Evolutionary conservation across 2,329 filamentous ascomycete species (phyloP), one percentile per base, ranked within the genome.

Genomic region (Metarhizium humberi): DNA sequence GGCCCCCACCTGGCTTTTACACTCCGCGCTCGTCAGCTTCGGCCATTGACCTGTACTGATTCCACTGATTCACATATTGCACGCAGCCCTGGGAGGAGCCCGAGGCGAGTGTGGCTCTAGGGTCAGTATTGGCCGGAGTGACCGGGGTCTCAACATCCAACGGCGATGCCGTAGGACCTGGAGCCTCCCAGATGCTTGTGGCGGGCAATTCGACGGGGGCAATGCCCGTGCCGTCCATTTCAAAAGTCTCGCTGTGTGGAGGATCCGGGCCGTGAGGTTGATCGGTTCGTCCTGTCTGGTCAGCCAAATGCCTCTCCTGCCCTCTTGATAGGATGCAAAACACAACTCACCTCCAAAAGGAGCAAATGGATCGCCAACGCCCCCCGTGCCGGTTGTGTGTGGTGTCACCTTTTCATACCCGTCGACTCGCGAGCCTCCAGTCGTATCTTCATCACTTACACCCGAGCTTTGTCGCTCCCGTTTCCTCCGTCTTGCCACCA

Each of bases 311-410:
- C 7, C n/a, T 51, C 1, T 16, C 36, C 18, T 11, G 10, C 13
- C 18, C 8, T 34, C 32, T 34, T 34, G 32, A 7, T 11, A 4
- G 10, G 14, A 56, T 34, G 45, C 36, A 52, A 25, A 43, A 11
- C 42, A n/a, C 49, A 43, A 57, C 67, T 63, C 62, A 76, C 75
- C 75, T 67, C 74, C 73, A 65, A 76, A 76, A 11, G 72, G 68
- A 2, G 71, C 73, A 61, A 77, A 75, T 2, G 73, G 68, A 52
- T 75, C 73, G 47, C 58, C 55, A 20, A 29, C 11, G 32, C 7
- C 51, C 34, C 6, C 47, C 16, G 57, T 65, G 7, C 61, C 59
- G 1, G 63, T 64, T 10, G 63, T 64, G 38, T 67, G 64, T 25
- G 63, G 56, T 38, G 64, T 64, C 51, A 64, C 57, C 29, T 57